Percentiles rank a stretch among this genome's conserved stretches.
These are phyloP conservation scores for Rhodotorula babjevae DNA, from an alignment of 768 basidiomycete species.

Conservation along the genomic window DNA sequence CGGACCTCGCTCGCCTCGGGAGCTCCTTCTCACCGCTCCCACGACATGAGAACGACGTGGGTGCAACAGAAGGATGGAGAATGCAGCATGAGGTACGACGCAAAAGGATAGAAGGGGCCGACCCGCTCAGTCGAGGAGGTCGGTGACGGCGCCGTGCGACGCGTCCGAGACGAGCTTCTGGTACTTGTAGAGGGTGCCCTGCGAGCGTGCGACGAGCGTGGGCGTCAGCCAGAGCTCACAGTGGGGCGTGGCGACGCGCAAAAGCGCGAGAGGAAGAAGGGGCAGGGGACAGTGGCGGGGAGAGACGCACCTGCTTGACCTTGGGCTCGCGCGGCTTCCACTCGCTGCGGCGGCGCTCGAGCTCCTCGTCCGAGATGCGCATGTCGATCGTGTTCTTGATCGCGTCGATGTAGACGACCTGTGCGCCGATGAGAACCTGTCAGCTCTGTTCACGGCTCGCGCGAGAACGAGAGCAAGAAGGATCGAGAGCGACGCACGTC, in stretches of 20 bases:
- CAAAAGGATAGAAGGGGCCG: too few relatives aligned
- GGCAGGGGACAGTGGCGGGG: too few relatives aligned
- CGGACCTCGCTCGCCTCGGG: too few relatives aligned
- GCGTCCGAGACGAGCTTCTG: constrained; percentile 82
- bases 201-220: neutral
- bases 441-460: neutral
- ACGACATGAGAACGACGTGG: too few relatives aligned
- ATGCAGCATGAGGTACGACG: too few relatives aligned
- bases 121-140: constrained; percentile 42
- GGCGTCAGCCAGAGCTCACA: too few relatives aligned
- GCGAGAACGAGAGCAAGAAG: neutral
- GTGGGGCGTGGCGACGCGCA: neutral
- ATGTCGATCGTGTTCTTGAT: constrained; percentile 73
- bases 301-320: constrained; percentile 53
- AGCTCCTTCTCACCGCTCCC: too few relatives aligned
- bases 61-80: too few relatives aligned
- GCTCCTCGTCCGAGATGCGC: constrained; percentile 70
- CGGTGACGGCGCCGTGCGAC: constrained; percentile 85
- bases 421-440: neutral
- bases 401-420: constrained; percentile 75
- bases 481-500: constrained; percentile 38
- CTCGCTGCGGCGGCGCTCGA: constrained; percentile 62
- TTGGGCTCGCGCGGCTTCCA: constrained; percentile 87
- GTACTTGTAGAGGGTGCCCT: constrained; percentile 63
- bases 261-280: too few relatives aligned